Evolutionary conservation across 768 basidiomycete species (phyloP).

Genomic region (Trametes cubensis): DNA sequence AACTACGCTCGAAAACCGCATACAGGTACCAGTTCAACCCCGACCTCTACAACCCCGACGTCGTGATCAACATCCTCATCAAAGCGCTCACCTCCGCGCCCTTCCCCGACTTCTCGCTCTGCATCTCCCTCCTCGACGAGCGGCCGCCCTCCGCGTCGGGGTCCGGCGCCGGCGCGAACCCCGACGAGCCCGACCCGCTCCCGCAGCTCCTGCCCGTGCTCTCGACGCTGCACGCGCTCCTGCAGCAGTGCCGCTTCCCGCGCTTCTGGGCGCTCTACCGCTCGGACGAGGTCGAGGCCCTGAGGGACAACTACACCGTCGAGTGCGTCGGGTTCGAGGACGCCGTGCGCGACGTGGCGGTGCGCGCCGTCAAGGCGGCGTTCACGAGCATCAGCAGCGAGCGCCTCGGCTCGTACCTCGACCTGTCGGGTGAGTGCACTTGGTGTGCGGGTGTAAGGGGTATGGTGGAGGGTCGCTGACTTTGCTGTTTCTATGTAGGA

Average conservation of each 20-base stretch:
- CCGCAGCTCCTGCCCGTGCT: conserved; percentile 69
- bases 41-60: conserved; percentile 89
- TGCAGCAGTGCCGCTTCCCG: conserved; percentile 86
- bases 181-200: conserved; percentile 84
- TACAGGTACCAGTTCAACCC: conserved; percentile 94
- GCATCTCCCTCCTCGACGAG: conserved; percentile 89
- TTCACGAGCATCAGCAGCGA: conserved; percentile 73
- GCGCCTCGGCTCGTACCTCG: conserved; percentile 71
- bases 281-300: conserved; percentile 66
- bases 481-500: conserved; percentile 41
- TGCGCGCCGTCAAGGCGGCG: conserved; percentile 75
- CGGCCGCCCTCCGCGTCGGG: conserved; percentile 47
- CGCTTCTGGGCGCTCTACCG: conserved; percentile 80
- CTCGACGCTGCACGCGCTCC: conserved; percentile 65
- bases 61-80: conserved; percentile 92
- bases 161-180: conserved; percentile 44
- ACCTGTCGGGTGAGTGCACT: conserved; percentile 56
- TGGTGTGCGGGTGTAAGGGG: background rate
- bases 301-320: conserved; percentile 85
- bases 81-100: conserved; percentile 86
- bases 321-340: conserved; percentile 85
- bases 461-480: background rate
- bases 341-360: conserved; percentile 74
- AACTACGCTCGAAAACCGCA: background rate
- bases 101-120: conserved; percentile 92